These are phyloP conservation scores for Cercophora newfieldiana DNA, from an alignment of 495 filamentous ascomycete species.

Conservation along the genomic window DNA sequence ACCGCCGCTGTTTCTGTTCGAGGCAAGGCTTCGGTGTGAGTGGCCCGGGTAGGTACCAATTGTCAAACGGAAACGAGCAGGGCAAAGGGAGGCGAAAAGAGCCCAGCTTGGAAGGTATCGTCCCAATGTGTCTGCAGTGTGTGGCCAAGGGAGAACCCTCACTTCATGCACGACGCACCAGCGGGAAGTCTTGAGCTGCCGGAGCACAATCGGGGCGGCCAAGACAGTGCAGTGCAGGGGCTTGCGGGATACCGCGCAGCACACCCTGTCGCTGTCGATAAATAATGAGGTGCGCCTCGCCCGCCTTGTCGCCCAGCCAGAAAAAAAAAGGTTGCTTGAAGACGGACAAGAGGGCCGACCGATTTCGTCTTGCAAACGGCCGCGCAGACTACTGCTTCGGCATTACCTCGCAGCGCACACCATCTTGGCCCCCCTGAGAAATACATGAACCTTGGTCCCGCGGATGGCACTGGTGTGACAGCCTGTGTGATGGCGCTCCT, in stretches of 20 bases:
- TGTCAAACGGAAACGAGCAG: constrained; percentile 31
- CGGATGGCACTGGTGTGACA: constrained; percentile 15
- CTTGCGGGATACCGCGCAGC: constrained; percentile 15
- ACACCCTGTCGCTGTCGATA: constrained; percentile 7
- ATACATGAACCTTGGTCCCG: background rate
- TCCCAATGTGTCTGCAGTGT: constrained; percentile 15
- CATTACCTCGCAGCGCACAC: background rate
- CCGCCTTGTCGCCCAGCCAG: background rate
- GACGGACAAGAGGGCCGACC: too few relatives aligned
- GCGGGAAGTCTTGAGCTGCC: constrained; percentile 24
- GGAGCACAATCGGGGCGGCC: constrained; percentile 11
- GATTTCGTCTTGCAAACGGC: background rate
- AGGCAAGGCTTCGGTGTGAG: constrained; percentile 21
- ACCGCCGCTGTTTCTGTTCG: constrained; percentile 27
- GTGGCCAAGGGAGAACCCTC: constrained; percentile 28
- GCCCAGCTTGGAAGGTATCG: constrained; percentile 10
- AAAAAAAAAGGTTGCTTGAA: background rate
- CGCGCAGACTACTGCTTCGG: background rate
- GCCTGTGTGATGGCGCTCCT: constrained; percentile 5
- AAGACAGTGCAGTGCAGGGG: constrained; percentile 22
- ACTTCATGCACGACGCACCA: constrained; percentile 36
- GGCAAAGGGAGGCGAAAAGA: constrained; percentile 23
- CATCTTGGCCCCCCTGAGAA: background rate
- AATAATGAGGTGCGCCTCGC: background rate
- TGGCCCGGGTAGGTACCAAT: constrained; percentile 25